Evolutionary conservation across 2,329 filamentous ascomycete genomes (phyloP).

Genomic region (Trichoderma citrinoviride): DNA sequence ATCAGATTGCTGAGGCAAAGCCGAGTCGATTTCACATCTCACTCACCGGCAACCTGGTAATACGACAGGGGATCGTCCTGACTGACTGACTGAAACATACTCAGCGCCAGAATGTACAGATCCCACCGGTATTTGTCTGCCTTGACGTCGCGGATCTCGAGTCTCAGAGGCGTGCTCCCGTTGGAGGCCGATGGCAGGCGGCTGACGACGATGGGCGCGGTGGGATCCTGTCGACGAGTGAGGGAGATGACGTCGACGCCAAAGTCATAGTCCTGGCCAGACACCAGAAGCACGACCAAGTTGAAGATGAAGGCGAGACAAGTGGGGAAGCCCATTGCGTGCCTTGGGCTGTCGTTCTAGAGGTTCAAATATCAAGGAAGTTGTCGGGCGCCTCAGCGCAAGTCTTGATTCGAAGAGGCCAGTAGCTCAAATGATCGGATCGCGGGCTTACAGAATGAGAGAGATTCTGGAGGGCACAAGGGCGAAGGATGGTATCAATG

Average conservation of each 20-base stretch:
- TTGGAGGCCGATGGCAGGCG: constrained; percentile 41
- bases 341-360: background rate
- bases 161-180: constrained; percentile 48
- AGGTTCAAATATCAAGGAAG: background rate
- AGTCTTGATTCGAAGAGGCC: background rate
- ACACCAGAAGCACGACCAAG: background rate
- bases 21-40: background rate
- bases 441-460: background rate
- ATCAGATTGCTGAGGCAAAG: background rate
- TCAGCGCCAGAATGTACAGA: constrained; percentile 71
- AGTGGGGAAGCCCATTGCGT: constrained; percentile 1
- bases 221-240: constrained; percentile 40
- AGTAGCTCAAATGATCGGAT: background rate
- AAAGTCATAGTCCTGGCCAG: constrained; percentile 47
- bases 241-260: constrained; percentile 44
- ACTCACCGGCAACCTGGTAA: constrained; percentile 72
- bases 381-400: background rate
- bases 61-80: constrained; percentile 66
- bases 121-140: constrained; percentile 67
- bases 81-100: constrained; percentile 65
- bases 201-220: constrained; percentile 42
- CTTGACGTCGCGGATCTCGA: constrained; percentile 66
- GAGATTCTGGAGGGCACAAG: background rate
- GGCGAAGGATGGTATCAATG: background rate
- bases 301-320: background rate